These are phyloP conservation scores for Melocanna baccifera DNA, from an alignment of 176 grass and related monocot species.

Conservation along the genomic window DNA sequence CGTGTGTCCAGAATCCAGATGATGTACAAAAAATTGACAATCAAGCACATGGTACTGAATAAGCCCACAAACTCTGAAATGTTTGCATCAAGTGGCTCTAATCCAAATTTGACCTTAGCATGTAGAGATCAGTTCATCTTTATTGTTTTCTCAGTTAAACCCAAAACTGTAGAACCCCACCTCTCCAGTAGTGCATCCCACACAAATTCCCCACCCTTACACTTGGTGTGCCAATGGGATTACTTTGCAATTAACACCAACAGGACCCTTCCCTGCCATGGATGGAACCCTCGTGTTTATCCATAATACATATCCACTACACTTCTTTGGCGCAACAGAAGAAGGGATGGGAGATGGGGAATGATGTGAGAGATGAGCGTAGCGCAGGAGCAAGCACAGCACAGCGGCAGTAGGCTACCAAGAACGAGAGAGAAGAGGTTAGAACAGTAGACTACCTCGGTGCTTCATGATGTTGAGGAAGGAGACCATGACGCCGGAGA, in stretches of 20 bases:
- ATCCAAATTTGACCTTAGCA: background rate
- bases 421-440: too few species aligned
- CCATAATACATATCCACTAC: background rate
- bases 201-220: background rate
- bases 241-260: background rate
- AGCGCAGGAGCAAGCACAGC: background rate
- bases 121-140: background rate
- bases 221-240: background rate
- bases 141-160: background rate
- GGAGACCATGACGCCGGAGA: conserved; percentile 84
- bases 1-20: background rate
- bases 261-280: background rate
- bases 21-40: background rate
- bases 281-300: background rate
- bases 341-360: background rate
- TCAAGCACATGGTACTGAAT: background rate
- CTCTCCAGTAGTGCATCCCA: background rate
- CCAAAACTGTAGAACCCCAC: background rate
- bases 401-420: background rate
- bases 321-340: background rate
- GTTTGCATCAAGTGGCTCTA: background rate
- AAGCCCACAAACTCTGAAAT: background rate
- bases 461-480: conserved; percentile 97
- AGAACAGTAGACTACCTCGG: conserved; percentile 46
- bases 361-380: background rate